These are phyloP conservation scores for Alternaria triticimaculans DNA, from an alignment of 2,329 filamentous ascomycete species.

Conservation along the genomic window DNA sequence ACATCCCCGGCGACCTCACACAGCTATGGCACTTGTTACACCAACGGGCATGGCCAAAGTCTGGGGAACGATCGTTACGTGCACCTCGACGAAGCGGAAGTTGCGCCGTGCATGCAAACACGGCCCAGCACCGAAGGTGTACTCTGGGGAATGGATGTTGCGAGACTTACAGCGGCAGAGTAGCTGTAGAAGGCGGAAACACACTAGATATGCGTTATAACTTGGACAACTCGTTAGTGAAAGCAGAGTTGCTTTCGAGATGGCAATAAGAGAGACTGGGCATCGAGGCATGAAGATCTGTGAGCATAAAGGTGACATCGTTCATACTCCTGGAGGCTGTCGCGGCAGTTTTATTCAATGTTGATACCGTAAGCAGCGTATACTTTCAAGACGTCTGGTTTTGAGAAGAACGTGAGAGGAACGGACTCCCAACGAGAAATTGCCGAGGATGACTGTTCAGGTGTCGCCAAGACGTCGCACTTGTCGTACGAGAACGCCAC, in stretches of 20 bases:
- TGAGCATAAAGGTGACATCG: background rate
- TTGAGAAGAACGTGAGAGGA: background rate
- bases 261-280: background rate
- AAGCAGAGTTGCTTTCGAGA: background rate
- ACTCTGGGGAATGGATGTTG: background rate
- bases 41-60: background rate
- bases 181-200: background rate
- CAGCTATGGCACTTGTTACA: background rate
- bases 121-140: background rate
- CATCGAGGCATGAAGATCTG: background rate
- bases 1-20: background rate
- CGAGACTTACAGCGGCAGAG: background rate
- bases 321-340: background rate
- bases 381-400: background rate
- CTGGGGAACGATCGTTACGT: background rate
- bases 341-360: background rate
- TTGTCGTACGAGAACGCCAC: constrained; percentile 14
- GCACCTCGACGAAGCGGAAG: background rate
- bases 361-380: background rate
- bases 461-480: constrained; percentile 14
- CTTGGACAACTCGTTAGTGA: no score
- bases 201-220: background rate
- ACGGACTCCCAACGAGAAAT: background rate
- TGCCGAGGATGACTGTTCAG: constrained; percentile 4
- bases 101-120: background rate